Conservation (phyloP, 169 alveolate genomes). For the Blepharisma undulans region DNA sequence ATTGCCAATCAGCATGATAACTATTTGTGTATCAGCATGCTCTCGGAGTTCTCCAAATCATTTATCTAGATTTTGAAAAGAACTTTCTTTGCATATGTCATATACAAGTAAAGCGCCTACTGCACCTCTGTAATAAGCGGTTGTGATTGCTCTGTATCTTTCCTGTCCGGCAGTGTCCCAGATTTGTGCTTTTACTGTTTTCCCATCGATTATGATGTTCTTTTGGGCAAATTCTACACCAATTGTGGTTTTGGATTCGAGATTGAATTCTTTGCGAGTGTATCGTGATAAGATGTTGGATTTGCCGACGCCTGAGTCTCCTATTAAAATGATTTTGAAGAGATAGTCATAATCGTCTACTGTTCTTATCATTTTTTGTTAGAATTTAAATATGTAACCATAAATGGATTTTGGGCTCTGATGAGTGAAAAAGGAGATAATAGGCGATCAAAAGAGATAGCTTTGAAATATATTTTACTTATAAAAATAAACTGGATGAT, state of each 20-base stretch:
- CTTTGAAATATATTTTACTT: no score
- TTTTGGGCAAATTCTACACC: slow-evolving; percentile 98
- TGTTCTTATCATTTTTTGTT: slow-evolving; percentile 57
- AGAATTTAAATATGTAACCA: neutral
- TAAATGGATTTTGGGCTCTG: neutral
- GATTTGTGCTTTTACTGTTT: slow-evolving; percentile 94
- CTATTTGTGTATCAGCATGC: slow-evolving; percentile 95
- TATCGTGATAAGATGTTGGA: slow-evolving; percentile 92
- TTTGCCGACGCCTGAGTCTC: slow-evolving; percentile 97
- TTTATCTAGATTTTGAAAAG: slow-evolving; percentile 93
- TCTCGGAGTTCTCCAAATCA: slow-evolving; percentile 97
- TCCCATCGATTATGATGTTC: slow-evolving; percentile 89
- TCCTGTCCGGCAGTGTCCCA: slow-evolving; percentile 99
- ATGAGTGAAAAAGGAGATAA: no score
- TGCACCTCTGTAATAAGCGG: slow-evolving; percentile 99
- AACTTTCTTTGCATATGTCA: slow-evolving; percentile 94
- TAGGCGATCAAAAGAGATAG: no score
- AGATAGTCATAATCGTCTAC: slow-evolving; percentile 80
- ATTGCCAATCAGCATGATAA: slow-evolving; percentile 96
- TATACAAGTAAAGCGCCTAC: slow-evolving; percentile 98
- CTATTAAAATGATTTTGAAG: slow-evolving; percentile 88
- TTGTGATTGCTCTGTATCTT: slow-evolving; percentile 98
- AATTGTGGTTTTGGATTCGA: slow-evolving; percentile 96
- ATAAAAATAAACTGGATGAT: no score
- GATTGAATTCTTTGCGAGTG: slow-evolving; percentile 94